Base-by-base conservation (phyloP, 306 rosid genomes). In the Crataegus laevigata region DNA sequence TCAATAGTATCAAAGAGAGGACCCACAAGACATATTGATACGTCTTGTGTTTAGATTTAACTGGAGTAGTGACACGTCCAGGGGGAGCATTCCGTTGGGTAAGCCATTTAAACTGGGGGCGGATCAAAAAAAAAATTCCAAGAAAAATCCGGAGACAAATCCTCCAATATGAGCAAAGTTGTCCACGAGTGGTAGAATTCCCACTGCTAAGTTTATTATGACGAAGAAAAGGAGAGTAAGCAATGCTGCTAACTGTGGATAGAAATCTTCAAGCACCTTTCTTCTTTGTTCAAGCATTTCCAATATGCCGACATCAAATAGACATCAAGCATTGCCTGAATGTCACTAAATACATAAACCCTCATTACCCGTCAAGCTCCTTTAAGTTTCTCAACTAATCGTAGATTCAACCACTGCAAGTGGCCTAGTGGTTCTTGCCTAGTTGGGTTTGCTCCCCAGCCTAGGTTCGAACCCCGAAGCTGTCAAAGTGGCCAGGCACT, bases 11-110 rank as follows among this genome's bases (percentile, higher is more conserved):
- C 80, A 89, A 73, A 61, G 93, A 84, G 71, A 86, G 66, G 75
- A 87, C 47, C 90, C 89, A 89, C 77, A 93, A 74, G 3, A 65
- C 87, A 78, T 88, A 91, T 71, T 93, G 96, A 81, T 90, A 93
- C 6, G 76, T 75, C 76, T 82, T 89, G 90, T 90, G 88, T 80
- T 86, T 93, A 69, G 87, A 82, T 76, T 76, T 83, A 74, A 85
- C 85, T n/a, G 79, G 17, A 50, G 77, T 74, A 28, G 75, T 75
- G 63, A 34, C 55, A 45, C 8, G 7, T 57, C 82, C 84, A 52
- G 75, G 32, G 47, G 24, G 69, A 74, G 85, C 63, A 69, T 77
- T 51, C 57, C 68, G 81, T 68, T 79, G 90, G 85, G 80, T 85
- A 30, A n/a, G n/a, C n/a, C n/a, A n/a, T n/a, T n/a, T n/a, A n/a